These are phyloP conservation scores for Linnemannia zychae DNA, from an alignment of 192 early-diverging fungal genomes.

Conservation along the genomic window DNA sequence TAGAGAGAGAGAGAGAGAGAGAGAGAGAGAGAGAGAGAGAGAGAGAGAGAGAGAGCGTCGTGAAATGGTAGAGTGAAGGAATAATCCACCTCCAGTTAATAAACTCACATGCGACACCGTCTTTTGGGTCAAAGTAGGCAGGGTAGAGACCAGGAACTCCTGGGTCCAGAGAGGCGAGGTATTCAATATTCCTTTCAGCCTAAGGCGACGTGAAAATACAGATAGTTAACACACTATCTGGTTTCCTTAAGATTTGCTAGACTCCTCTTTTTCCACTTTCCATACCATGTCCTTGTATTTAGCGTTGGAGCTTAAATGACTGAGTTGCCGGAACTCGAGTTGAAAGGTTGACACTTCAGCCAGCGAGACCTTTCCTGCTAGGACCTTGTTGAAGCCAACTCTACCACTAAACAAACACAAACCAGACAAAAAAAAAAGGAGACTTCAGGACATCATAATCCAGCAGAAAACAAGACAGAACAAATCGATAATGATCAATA, in stretches of 20 bases:
- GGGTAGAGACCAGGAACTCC: slow-evolving; percentile 37
- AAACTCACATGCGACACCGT: background rate
- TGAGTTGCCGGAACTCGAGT: slow-evolving; percentile 81
- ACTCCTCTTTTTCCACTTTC: slow-evolving; percentile 38
- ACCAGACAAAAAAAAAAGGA: background rate
- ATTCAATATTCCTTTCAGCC: slow-evolving; percentile 29
- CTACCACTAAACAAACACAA: slow-evolving; percentile 11
- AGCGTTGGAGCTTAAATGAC: slow-evolving; percentile 68
- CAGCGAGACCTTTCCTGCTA: slow-evolving; percentile 31
- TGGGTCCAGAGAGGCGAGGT: slow-evolving; percentile 24
- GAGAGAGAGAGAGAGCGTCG: no score
- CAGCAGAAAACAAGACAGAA: background rate
- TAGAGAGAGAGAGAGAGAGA: background rate
- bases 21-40: no score
- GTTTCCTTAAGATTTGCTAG: no score
- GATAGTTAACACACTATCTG: no score
- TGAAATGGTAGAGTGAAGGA: no score
- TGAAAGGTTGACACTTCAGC: slow-evolving; percentile 81
- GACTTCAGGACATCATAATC: background rate
- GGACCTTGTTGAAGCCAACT: background rate
- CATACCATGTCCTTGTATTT: slow-evolving; percentile 68
- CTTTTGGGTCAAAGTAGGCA: slow-evolving; percentile 28
- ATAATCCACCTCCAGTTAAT: background rate
- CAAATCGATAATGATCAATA: background rate
- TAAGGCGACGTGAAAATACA: no score